These are phyloP conservation scores for Didymellaceae sp. DNA, from an alignment of 2,329 filamentous ascomycete genomes.

Conservation along the genomic window DNA sequence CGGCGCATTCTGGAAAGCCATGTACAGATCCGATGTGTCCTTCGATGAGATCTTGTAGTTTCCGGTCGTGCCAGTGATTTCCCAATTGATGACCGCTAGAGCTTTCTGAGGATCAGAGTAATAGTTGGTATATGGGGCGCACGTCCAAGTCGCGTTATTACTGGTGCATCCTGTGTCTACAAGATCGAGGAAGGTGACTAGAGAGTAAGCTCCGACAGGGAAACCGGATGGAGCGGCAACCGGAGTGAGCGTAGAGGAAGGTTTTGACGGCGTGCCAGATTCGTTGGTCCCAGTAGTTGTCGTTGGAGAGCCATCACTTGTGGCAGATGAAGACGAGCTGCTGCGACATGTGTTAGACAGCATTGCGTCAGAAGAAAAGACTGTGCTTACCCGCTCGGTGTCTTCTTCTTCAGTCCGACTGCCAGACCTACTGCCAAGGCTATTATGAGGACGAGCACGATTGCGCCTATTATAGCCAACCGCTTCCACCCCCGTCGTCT, in stretches of 20 bases:
- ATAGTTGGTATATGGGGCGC: conserved; percentile 64
- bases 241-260: conserved; percentile 25
- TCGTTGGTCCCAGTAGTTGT: conserved; percentile 14
- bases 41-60: conserved; percentile 64
- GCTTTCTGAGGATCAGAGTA: conserved; percentile 49
- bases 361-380: too few relatives aligned
- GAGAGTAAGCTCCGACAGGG: conserved; percentile 67
- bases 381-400: conserved; percentile 29
- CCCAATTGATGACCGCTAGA: conserved; percentile 66
- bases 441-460: conserved; percentile 45
- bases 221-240: conserved; percentile 52
- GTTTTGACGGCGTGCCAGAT: conserved; percentile 18
- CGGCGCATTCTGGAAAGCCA: conserved; percentile 61
- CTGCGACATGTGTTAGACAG: conserved; percentile 15
- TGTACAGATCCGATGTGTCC: conserved; percentile 58
- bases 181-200: conserved; percentile 64
- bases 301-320: conserved; percentile 8
- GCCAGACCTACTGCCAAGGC: conserved; percentile 49
- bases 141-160: conserved; percentile 65
- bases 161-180: conserved; percentile 64
- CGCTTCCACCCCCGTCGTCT: conserved; percentile 50
- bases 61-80: conserved; percentile 55
- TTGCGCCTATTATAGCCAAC: conserved; percentile 42
- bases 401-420: conserved; percentile 51
- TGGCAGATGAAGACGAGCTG: conserved; percentile 9